These are phyloP conservation scores for Pseudozyma sp. DNA, from an alignment of 1,284 basidiomycete genomes.

Conservation along the genomic window DNA sequence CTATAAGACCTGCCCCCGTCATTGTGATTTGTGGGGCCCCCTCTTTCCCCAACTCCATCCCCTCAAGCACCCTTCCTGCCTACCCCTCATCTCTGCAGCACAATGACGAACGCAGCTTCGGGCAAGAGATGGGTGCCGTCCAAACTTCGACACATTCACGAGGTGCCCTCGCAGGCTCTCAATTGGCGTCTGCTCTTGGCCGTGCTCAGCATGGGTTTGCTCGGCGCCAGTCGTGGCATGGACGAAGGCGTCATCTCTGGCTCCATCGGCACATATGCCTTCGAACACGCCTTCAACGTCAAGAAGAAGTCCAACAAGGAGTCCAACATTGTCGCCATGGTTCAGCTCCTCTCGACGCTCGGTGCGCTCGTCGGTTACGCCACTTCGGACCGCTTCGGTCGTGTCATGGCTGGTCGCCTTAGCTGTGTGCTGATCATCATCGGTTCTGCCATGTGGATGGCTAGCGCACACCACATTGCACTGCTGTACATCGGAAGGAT, in stretches of 20 bases:
- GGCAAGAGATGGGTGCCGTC: slow-evolving; percentile 24
- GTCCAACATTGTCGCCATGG: slow-evolving; percentile 43
- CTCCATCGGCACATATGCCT: slow-evolving; percentile 14
- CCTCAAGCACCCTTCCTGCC: slow-evolving; percentile 4
- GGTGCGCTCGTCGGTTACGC: slow-evolving; percentile 32
- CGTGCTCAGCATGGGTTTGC: slow-evolving; percentile 28
- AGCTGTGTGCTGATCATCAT: slow-evolving; percentile 28
- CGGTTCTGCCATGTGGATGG: slow-evolving; percentile 29
- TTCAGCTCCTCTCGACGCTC: slow-evolving; percentile 30
- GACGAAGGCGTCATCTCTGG: slow-evolving; percentile 39
- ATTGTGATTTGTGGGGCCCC: slow-evolving; percentile 20
- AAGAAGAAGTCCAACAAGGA: slow-evolving; percentile 29
- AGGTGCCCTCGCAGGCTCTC: slow-evolving; percentile 28
- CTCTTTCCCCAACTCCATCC: slow-evolving; percentile 5
- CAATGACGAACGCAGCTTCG: neutral
- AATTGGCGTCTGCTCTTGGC: slow-evolving; percentile 38
- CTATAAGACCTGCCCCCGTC: slow-evolving; percentile 17
- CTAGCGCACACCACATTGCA: slow-evolving; percentile 12
- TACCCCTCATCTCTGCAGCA: neutral
- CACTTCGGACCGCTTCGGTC: slow-evolving; percentile 18
- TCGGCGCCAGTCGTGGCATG: slow-evolving; percentile 34
- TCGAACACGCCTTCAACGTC: slow-evolving; percentile 32
- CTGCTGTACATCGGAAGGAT: slow-evolving; percentile 24
- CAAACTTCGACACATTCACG: slow-evolving; percentile 29
- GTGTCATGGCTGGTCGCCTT: slow-evolving; percentile 19